Percentiles rank a stretch among this genome's conserved stretches.
Conservation (phyloP, 2,329 filamentous ascomycete species). For the Botryotinia narcissicola region DNA sequence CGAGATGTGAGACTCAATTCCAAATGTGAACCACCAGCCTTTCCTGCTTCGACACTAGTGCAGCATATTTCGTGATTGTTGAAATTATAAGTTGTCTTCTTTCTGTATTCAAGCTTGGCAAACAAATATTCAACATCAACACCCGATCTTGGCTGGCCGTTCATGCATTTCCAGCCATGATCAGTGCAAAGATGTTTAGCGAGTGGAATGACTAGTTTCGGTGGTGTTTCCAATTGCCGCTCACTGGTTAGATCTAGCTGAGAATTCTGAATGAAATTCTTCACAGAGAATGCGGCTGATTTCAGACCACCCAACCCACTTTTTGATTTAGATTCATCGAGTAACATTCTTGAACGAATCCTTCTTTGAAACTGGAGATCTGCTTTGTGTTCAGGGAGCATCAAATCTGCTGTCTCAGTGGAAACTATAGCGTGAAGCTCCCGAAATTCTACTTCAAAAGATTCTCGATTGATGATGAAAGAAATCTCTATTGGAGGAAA, state of each 20-base stretch:
- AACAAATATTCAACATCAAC: slow-evolving; percentile 38
- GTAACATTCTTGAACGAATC: slow-evolving; percentile 26
- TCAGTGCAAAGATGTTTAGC: slow-evolving; percentile 28
- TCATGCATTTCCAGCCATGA: not conserved
- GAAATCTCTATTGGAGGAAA: slow-evolving; percentile 37
- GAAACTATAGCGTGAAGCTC: slow-evolving; percentile 31
- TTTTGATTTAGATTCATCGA: not conserved
- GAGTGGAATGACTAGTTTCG: slow-evolving; percentile 34
- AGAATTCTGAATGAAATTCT: slow-evolving; percentile 29
- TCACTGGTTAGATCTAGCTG: slow-evolving; percentile 24
- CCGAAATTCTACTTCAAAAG: slow-evolving; percentile 24
- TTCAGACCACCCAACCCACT: not conserved
- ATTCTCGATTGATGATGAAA: slow-evolving; percentile 27
- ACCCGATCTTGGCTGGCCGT: not conserved
- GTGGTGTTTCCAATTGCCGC: slow-evolving; percentile 30
- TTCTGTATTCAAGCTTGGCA: slow-evolving; percentile 34
- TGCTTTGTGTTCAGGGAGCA: slow-evolving; percentile 36
- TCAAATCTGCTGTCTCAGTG: slow-evolving; percentile 31
- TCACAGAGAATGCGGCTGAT: slow-evolving; percentile 21
- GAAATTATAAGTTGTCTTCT: slow-evolving; percentile 29
- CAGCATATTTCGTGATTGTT: slow-evolving; percentile 32
- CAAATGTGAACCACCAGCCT: slow-evolving; percentile 33
- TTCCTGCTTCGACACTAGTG: slow-evolving; percentile 36
- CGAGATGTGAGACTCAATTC: slow-evolving; percentile 32
- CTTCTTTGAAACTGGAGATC: slow-evolving; percentile 37